Percentiles rank a stretch among this genome's conserved stretches.
phyloP scores from a whole-genome alignment of 1,139 yeast genomes.

The Yarrowia galli region DNA sequence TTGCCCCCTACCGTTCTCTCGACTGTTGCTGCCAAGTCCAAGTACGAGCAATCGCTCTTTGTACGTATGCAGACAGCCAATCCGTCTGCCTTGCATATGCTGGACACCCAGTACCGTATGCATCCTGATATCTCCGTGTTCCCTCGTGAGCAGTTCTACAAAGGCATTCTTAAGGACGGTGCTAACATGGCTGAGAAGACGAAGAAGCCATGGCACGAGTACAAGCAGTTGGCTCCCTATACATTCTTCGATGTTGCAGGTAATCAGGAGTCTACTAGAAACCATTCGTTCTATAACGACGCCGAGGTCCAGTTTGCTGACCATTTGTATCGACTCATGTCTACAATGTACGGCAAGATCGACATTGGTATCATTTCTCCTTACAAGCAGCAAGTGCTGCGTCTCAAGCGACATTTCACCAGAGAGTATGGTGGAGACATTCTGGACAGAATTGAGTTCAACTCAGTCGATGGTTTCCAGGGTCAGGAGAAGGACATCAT shows the following conservation, averaged over 20 bases:
- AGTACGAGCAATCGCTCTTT: slow-evolving; percentile 90
- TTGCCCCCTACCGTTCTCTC: slow-evolving; percentile 98
- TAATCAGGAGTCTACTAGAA: slow-evolving; percentile 67
- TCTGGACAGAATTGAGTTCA: slow-evolving; percentile 76
- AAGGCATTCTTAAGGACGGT: slow-evolving; percentile 77
- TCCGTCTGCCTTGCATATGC: slow-evolving; percentile 69
- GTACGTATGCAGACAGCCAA: slow-evolving; percentile 85
- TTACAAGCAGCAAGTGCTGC: slow-evolving; percentile 82
- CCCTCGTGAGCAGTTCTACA: slow-evolving; percentile 85
- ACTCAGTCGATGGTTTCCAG: slow-evolving; percentile 97
- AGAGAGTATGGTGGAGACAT: slow-evolving; percentile 69
- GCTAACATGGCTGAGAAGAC: slow-evolving; percentile 67
- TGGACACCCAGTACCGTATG: slow-evolving; percentile 98
- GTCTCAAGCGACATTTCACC: slow-evolving; percentile 64
- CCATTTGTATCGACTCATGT: slow-evolving; percentile 64
- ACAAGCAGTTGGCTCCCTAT: slow-evolving; percentile 68
- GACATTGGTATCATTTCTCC: slow-evolving; percentile 95
- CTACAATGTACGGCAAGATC: slow-evolving; percentile 58
- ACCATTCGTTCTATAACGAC: slow-evolving; percentile 73
- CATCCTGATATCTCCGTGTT: slow-evolving; percentile 88
- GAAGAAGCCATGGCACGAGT: slow-evolving; percentile 75
- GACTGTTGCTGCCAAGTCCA: slow-evolving; percentile 77
- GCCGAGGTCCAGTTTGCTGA: slow-evolving; percentile 77
- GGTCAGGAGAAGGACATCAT: slow-evolving; percentile 97
- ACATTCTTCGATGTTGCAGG: slow-evolving; percentile 76